Percentiles rank a stretch among this genome's conserved stretches.
phyloP scores from a whole-genome alignment of 2,329 filamentous ascomycete genomes.

The Cladosporium oxysporum region DNA sequence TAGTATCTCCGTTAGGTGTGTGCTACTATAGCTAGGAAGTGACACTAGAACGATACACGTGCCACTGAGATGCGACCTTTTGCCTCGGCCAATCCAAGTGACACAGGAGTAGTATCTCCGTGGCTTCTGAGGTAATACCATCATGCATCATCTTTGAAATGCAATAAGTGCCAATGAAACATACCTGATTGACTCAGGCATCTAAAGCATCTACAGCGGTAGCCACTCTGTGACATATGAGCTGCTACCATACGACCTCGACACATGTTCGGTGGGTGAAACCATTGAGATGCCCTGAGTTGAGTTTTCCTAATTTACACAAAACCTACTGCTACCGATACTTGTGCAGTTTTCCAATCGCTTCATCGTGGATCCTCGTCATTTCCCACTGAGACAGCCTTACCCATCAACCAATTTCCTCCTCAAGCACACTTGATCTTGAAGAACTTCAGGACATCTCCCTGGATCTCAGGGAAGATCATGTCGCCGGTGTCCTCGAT shows the following conservation, averaged over 20 bases:
- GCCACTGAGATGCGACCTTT: background rate
- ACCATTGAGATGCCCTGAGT: background rate
- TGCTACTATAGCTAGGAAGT: background rate
- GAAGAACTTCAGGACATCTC: slow-evolving; percentile 22
- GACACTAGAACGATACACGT: background rate
- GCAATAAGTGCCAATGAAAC: background rate
- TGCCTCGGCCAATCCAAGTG: no score
- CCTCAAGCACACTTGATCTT: background rate
- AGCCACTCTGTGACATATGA: background rate
- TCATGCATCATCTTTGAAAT: background rate
- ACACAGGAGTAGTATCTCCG: no score
- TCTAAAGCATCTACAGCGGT: background rate
- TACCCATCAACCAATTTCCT: background rate
- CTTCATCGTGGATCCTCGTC: background rate
- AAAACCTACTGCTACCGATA: background rate
- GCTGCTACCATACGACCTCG: background rate
- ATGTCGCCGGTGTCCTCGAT: slow-evolving; percentile 23
- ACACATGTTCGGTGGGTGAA: background rate
- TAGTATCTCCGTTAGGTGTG: background rate
- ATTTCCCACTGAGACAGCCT: background rate
- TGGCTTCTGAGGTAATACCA: background rate
- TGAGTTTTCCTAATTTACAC: background rate
- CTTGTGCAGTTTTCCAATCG: background rate
- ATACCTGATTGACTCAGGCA: background rate
- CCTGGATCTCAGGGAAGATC: slow-evolving; percentile 25